phyloP scores from a whole-genome alignment of 1,139 yeast genomes.

The Nakaseomyces bracarensis region DNA sequence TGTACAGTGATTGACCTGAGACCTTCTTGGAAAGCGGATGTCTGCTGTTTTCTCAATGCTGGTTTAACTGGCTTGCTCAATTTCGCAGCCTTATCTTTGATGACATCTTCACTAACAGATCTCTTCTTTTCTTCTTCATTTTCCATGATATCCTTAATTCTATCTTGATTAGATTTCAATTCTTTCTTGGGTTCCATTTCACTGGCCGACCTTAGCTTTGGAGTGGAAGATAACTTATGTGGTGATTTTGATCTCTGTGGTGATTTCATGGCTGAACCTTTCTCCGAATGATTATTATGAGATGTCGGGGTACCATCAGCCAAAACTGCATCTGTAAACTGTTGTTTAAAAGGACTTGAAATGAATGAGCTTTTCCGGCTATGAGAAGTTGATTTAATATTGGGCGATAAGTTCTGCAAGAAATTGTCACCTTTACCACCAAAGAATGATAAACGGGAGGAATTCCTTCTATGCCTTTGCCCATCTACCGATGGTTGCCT shows the following conservation, averaged over 20 bases:
- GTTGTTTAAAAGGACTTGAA: conserved; percentile 12
- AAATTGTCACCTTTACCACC: conserved; percentile 11
- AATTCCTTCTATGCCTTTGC: conserved; percentile 26
- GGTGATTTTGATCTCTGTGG: conserved; percentile 1
- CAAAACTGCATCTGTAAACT: conserved; percentile 7
- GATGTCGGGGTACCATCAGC: conserved; percentile 1
- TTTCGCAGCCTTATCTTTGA: conserved; percentile 1
- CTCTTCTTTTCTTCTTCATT: conserved; percentile 6
- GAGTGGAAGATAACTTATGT: background rate
- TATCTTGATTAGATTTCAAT: background rate
- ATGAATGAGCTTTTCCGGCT: conserved; percentile 14
- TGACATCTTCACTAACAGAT: conserved; percentile 3
- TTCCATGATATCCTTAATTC: background rate
- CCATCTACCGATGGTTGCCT: conserved; percentile 9
- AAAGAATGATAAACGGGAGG: conserved; percentile 20
- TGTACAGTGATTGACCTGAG: conserved; percentile 69
- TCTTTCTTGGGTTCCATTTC: background rate
- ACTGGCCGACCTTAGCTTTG: conserved; percentile 5
- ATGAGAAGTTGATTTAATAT: conserved; percentile 13
- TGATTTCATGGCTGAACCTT: background rate
- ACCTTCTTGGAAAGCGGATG: conserved; percentile 93
- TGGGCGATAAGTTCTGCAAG: conserved; percentile 8
- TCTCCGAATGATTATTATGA: background rate
- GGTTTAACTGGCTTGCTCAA: conserved; percentile 10
- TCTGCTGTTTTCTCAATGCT: conserved; percentile 44